A percentile compares a stretch with the other conserved stretches of the same genome.
These are phyloP conservation scores for Aspergillus amoenus DNA, from an alignment of 2,329 filamentous ascomycete genomes.

Conservation along the genomic window DNA sequence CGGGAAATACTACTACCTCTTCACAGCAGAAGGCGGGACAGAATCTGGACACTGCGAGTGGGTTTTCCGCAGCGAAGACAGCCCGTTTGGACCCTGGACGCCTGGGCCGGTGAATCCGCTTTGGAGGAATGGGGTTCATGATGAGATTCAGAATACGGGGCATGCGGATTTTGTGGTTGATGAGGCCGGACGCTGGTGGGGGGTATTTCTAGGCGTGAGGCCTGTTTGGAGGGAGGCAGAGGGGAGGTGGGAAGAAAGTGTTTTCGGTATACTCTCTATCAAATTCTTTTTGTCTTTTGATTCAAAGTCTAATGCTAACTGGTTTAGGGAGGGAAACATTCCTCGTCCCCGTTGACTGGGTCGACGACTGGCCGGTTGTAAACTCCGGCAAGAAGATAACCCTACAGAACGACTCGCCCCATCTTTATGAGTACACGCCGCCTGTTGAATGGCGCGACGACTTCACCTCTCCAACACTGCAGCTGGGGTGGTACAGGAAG, in stretches of 20 bases:
- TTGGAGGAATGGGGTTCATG: conserved; percentile 50
- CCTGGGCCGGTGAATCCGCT: conserved; percentile 59
- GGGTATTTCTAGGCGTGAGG: conserved; percentile 49
- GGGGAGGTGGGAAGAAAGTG: conserved; percentile 39
- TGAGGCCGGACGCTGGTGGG: conserved; percentile 48
- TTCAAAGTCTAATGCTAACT: neutral
- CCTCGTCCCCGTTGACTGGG: conserved; percentile 51
- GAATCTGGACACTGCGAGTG: conserved; percentile 63
- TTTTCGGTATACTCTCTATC: conserved; percentile 36
- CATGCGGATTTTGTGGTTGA: conserved; percentile 53
- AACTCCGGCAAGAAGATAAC: conserved; percentile 49
- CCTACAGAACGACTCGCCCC: conserved; percentile 26
- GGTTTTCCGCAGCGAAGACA: conserved; percentile 53
- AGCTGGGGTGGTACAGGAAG: conserved; percentile 39
- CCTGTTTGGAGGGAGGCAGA: conserved; percentile 30
- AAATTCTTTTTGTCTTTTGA: no score
- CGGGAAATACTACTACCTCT: conserved; percentile 54
- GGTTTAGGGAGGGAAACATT: conserved; percentile 50
- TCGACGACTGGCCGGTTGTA: conserved; percentile 53
- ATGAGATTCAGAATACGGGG: conserved; percentile 53
- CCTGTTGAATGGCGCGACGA: conserved; percentile 37
- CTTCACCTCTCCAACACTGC: conserved; percentile 24
- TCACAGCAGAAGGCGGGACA: conserved; percentile 57
- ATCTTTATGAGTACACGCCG: conserved; percentile 19
- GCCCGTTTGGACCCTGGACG: conserved; percentile 62